These are phyloP conservation scores for Platanthera zijinensis DNA, from an alignment of 106 monocot genomes.

Conservation along the genomic window DNA sequence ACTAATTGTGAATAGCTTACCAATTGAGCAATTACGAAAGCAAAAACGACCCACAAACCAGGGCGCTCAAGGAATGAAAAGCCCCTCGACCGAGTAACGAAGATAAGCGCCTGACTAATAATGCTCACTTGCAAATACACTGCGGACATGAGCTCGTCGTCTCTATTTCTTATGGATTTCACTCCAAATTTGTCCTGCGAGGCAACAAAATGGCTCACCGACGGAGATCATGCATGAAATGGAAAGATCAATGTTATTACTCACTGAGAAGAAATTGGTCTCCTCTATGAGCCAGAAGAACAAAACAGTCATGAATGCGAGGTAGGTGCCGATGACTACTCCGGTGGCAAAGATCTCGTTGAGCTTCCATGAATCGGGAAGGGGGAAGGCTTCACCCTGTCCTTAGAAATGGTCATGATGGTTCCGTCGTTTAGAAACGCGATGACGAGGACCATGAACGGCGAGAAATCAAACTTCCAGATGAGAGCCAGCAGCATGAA, in stretches of 20 bases:
- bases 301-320: constrained; percentile 32
- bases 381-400: constrained; percentile 48
- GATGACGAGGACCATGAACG: constrained; percentile 50
- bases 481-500: constrained; percentile 46
- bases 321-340: constrained; percentile 35
- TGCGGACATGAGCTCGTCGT: constrained; percentile 11
- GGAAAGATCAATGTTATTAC: neutral
- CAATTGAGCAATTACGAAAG: constrained; percentile 14
- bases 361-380: constrained; percentile 42
- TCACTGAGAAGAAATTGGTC: constrained; percentile 35
- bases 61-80: constrained; percentile 19
- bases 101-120: constrained; percentile 13
- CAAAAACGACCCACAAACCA: constrained; percentile 9
- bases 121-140: constrained; percentile 19
- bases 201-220: neutral
- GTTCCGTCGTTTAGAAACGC: constrained; percentile 52
- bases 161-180: constrained; percentile 5
- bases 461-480: constrained; percentile 44
- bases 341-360: constrained; percentile 46
- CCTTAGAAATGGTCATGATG: constrained; percentile 67
- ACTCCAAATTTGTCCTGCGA: constrained; percentile 9
- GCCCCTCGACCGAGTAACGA: constrained; percentile 20
- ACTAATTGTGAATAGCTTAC: neutral
- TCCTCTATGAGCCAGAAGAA: constrained; percentile 39
- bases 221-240: neutral